These are phyloP conservation scores for Aureobasidium pullulans DNA, from an alignment of 2,329 filamentous ascomycete genomes.

Conservation along the genomic window DNA sequence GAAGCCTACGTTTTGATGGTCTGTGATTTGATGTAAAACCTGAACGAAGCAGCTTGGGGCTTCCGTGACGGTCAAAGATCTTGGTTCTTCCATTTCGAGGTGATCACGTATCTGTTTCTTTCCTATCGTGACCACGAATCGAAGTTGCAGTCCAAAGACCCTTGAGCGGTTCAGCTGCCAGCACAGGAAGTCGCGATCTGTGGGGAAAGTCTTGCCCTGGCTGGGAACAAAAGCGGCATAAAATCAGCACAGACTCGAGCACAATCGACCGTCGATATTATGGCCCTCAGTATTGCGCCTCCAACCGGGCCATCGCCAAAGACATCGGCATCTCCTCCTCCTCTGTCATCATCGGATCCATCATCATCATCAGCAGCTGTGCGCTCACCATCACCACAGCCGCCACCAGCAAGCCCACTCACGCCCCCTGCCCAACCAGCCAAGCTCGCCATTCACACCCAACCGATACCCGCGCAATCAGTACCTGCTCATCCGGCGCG, in stretches of 20 bases:
- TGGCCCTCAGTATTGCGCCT: conserved; percentile 22
- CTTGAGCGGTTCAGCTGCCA: background rate
- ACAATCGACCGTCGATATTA: conserved; percentile 13
- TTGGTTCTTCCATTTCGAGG: too few species aligned
- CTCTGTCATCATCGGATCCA: background rate
- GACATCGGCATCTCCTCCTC: conserved; percentile 8
- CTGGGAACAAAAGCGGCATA: conserved; percentile 7
- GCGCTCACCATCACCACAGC: conserved; percentile 14
- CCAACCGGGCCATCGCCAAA: conserved; percentile 18
- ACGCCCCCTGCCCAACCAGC: conserved; percentile 12
- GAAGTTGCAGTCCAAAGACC: background rate
- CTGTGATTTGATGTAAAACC: background rate
- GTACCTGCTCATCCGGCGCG: conserved; percentile 19
- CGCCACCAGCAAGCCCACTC: conserved; percentile 17
- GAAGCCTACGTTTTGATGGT: background rate
- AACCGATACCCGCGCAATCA: background rate
- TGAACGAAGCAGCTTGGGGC: too few species aligned
- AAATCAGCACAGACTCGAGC: conserved; percentile 13
- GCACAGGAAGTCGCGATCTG: background rate
- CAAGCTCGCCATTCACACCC: background rate
- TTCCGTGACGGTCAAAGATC: background rate
- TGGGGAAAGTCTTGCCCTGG: background rate
- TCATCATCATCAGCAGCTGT: background rate
- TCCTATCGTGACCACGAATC: too few species aligned
- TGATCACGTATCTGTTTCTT: too few species aligned